Conservation (phyloP, 2,329 filamentous ascomycete genomes). For the Dothidotthia symphoricarpi region DNA sequence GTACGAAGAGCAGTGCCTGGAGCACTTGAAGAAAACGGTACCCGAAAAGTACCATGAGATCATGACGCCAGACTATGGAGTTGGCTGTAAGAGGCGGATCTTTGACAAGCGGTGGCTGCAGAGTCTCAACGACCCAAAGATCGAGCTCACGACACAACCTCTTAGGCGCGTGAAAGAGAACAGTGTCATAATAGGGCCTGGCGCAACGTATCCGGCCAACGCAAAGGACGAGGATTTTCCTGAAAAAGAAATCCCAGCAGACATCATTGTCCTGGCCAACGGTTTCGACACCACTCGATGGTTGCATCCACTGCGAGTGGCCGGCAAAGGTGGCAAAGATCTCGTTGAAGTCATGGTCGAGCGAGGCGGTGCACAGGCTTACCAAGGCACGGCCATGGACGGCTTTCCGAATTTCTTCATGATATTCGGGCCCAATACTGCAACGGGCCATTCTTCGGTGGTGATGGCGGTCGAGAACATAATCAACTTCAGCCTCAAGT, state of each 20-base stretch:
- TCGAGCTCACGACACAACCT: conserved; percentile 54
- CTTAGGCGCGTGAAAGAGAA: conserved; percentile 51
- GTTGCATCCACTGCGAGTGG: conserved; percentile 54
- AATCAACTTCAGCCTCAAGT: conserved; percentile 58
- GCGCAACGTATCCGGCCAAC: conserved; percentile 46
- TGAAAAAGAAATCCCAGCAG: conserved; percentile 52
- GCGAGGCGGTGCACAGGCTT: conserved; percentile 61
- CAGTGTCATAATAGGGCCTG: conserved; percentile 54
- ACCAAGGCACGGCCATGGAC: conserved; percentile 58
- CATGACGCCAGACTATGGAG: conserved; percentile 60
- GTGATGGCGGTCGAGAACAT: conserved; percentile 62
- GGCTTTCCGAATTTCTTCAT: conserved; percentile 63
- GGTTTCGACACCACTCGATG: conserved; percentile 59
- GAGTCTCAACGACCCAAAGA: conserved; percentile 53
- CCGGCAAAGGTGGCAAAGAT: conserved; percentile 52
- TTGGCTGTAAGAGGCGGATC: conserved; percentile 65
- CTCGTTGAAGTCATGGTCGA: conserved; percentile 58
- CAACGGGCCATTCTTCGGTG: conserved; percentile 61
- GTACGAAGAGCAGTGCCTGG: conserved; percentile 47
- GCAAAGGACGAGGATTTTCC: conserved; percentile 35
- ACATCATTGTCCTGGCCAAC: conserved; percentile 62
- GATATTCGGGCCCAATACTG: conserved; percentile 62
- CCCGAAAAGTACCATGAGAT: conserved; percentile 62
- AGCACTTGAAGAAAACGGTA: conserved; percentile 50
- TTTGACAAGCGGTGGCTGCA: conserved; percentile 58